Evolutionary conservation across 2,329 filamentous ascomycete species (phyloP).

Genomic region (Penicillium hesseltinei): DNA sequence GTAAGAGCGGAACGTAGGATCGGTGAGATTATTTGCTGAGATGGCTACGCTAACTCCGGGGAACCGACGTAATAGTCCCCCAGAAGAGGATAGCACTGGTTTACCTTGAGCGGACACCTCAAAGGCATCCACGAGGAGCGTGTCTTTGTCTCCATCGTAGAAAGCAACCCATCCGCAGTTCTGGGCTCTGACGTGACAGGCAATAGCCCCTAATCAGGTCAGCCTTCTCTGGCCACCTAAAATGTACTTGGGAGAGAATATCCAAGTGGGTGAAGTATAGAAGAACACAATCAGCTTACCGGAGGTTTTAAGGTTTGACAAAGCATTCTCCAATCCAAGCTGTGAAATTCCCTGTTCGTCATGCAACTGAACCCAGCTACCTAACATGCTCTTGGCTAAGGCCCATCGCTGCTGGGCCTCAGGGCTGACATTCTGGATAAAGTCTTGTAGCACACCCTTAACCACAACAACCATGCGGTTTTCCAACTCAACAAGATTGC

Average conservation of each 20-base stretch:
- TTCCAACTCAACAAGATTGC: background rate
- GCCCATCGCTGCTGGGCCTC: background rate
- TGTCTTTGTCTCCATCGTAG: background rate
- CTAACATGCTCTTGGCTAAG: background rate
- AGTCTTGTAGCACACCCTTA: background rate
- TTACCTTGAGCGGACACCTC: background rate
- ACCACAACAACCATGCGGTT: constrained; percentile 16
- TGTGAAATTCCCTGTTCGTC: background rate
- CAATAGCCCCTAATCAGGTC: background rate
- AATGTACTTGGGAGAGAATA: no score
- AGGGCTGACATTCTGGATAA: background rate
- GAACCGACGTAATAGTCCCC: background rate
- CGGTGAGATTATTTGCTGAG: background rate
- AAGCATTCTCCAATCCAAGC: background rate
- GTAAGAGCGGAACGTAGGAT: background rate
- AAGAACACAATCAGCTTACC: background rate
- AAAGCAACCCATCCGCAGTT: background rate
- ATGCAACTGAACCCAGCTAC: background rate
- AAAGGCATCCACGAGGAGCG: background rate
- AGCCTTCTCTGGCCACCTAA: background rate
- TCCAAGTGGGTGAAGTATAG: no score
- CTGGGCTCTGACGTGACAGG: background rate
- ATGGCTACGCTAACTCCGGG: background rate
- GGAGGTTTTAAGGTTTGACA: background rate
- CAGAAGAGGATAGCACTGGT: background rate